Conservation (phyloP, 169 alveolate genomes). For the Eimeria maxima region DNA sequence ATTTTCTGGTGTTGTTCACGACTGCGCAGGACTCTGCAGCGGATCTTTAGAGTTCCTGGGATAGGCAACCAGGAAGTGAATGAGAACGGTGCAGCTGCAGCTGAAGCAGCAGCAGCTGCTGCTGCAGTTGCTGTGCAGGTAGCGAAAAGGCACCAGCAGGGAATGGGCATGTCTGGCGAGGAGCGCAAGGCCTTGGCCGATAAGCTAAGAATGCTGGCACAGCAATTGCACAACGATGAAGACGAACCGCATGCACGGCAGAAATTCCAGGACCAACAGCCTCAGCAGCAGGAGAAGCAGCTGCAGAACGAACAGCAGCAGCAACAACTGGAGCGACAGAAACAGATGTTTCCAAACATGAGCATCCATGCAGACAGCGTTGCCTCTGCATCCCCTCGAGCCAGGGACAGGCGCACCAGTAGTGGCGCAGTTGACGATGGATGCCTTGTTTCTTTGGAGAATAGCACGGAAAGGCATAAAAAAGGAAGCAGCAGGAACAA, state of each 20-base stretch:
- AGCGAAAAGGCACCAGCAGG: slow-evolving; percentile 13
- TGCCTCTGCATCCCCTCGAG: background rate
- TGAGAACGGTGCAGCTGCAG: background rate
- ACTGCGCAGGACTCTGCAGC: slow-evolving; percentile 62
- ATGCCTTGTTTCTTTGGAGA: background rate
- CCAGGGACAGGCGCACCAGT: slow-evolving; percentile 4
- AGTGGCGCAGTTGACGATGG: background rate
- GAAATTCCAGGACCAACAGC: background rate
- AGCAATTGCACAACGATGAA: slow-evolving; percentile 38
- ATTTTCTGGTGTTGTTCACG: background rate
- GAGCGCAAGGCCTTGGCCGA: slow-evolving; percentile 70
- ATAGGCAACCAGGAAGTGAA: background rate
- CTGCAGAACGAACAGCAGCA: background rate
- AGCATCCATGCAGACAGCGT: background rate
- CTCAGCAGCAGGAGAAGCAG: slow-evolving; percentile 57
- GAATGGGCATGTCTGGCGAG: background rate
- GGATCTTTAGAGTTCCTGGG: slow-evolving; percentile 5
- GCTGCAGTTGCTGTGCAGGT: slow-evolving; percentile 50
- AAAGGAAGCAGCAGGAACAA: background rate
- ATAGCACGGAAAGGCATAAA: background rate
- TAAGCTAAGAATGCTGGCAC: slow-evolving; percentile 51
- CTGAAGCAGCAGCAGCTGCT: slow-evolving; percentile 37
- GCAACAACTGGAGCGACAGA: slow-evolving; percentile 18
- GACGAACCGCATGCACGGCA: background rate
- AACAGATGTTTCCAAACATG: background rate